A percentile compares a stretch with the other conserved stretches of the same genome.
phyloP scores from a whole-genome alignment of 495 filamentous ascomycete genomes.

The Aspergillus bertholletiae region DNA sequence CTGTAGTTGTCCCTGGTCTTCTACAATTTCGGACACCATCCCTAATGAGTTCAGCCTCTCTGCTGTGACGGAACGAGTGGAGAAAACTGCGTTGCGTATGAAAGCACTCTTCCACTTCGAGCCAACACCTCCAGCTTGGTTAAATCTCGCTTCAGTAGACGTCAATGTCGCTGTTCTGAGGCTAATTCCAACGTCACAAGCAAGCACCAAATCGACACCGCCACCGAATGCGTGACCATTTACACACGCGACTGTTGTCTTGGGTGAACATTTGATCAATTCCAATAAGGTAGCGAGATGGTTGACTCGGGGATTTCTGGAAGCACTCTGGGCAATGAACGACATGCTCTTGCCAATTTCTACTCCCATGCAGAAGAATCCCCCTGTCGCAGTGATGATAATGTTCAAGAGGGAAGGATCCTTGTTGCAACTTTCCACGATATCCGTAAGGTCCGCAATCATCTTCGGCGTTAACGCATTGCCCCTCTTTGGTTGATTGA shows the following conservation, averaged over 20 bases:
- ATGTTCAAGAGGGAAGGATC: conserved; percentile 27
- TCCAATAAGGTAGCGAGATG: conserved; percentile 24
- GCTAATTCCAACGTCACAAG: conserved; percentile 31
- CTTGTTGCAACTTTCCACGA: conserved; percentile 15
- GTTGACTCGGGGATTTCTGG: conserved; percentile 19
- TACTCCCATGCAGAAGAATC: conserved; percentile 44
- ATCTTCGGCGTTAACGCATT: conserved; percentile 31
- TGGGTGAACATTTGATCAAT: conserved; percentile 27
- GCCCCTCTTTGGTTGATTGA: conserved; percentile 33
- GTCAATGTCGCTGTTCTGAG: conserved; percentile 20
- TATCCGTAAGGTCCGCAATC: conserved; percentile 20
- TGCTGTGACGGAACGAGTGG: conserved; percentile 21
- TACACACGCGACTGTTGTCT: conserved; percentile 33
- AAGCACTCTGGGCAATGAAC: conserved; percentile 11
- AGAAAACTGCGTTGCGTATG: conserved; percentile 28
- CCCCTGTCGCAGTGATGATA: conserved; percentile 28
- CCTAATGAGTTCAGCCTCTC: conserved; percentile 21
- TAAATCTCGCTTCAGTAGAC: conserved; percentile 29
- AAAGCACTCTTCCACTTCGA: conserved; percentile 25
- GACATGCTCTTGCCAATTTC: conserved; percentile 24
- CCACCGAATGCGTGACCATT: conserved; percentile 39
- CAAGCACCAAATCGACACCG: conserved; percentile 35
- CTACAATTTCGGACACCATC: conserved; percentile 15
- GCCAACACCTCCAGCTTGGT: neutral
- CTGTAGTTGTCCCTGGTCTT: conserved; percentile 2